These are phyloP conservation scores for Didymella pomorum DNA, from an alignment of 2,329 filamentous ascomycete species.

Conservation along the genomic window DNA sequence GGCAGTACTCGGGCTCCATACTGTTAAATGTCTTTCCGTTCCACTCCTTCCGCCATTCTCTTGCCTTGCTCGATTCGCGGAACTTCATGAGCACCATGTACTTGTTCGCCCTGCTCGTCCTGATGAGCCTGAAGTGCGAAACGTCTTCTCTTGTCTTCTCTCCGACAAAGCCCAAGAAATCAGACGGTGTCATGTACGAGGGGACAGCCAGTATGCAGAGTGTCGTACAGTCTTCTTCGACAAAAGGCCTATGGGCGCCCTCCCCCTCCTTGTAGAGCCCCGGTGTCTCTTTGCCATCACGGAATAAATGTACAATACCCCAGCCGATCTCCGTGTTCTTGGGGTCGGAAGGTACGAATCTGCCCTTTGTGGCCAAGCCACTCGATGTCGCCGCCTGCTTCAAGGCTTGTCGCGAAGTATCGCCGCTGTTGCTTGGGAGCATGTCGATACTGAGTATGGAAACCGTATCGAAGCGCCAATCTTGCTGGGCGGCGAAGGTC, in stretches of 20 bases:
- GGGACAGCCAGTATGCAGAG: constrained; percentile 94
- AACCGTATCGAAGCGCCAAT: constrained; percentile 85
- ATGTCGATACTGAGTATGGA: constrained; percentile 84
- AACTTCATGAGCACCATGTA: constrained; percentile 98
- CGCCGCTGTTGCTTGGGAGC: constrained; percentile 50
- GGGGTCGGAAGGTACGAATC: constrained; percentile 74
- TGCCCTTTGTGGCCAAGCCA: constrained; percentile 82
- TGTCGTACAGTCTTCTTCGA: constrained; percentile 77
- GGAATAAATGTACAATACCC: constrained; percentile 93
- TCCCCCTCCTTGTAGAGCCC: constrained; percentile 63
- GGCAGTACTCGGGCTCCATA: constrained; percentile 94
- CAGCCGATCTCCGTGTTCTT: constrained; percentile 81
- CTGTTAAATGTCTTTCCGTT: constrained; percentile 93
- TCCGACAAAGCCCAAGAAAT: constrained; percentile 90
- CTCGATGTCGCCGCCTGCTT: constrained; percentile 49
- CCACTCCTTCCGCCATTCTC: constrained; percentile 83
- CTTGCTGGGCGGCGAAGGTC: constrained; percentile 54
- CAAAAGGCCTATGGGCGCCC: constrained; percentile 46
- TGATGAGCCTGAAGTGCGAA: constrained; percentile 92
- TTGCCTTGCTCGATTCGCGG: constrained; percentile 75
- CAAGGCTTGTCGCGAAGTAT: constrained; percentile 38
- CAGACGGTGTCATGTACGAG: constrained; percentile 88
- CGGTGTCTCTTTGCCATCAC: constrained; percentile 79
- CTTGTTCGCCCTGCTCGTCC: constrained; percentile 85
- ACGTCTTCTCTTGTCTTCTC: constrained; percentile 86